Base-by-base conservation (phyloP, 2,329 filamentous ascomycete genomes). In the Epichloe scottii region DNA sequence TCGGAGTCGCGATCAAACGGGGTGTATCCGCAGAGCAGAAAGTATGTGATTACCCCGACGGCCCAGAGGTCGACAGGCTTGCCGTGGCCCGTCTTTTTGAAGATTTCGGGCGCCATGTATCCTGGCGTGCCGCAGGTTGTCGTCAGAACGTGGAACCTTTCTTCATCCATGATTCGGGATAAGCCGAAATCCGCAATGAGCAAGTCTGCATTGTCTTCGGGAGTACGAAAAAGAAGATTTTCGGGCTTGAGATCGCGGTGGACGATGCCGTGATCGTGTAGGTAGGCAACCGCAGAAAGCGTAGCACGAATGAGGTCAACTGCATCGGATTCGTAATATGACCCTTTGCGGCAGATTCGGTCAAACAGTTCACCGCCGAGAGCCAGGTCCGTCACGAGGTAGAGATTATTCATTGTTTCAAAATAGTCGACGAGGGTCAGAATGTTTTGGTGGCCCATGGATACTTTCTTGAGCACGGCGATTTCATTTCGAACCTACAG, bases 91-190 rank as follows among this genome's bases (percentile, higher is more conserved):
- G 86, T 90, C 75, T 98, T 98, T 69, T 95, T 95, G 73, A 98
- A 98, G 62, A 98, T 98, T 68, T 98, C 93, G 21, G 93, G 93
- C 2, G 93, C 93, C 93, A 98, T 98, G 70, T 98, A 98, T 46
- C 93, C 93, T 3, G 93, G 93, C 1, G 93, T 98, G 53, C 93
- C 93, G 66, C 93, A 98, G 1, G 93, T 98, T 0, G 93, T 98
- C 11, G 93, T 98, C 55, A 98, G 73, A 33, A 97, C 91, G 65
- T 97, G 93, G 68, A 97, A 97, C 65, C 95, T 88, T 69, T 96
- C 89, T 70, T 97, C 93, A 64, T 98, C 93, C 91, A 98, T 97
- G 70, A 98, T 96, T 53, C 93, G 82, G 26, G 86, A 93, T 47
- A 98, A 75, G 10, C 93, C 93, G 68, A 98, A 98, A 66, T 98